Evolutionary conservation across 139 green algal genomes (phyloP), one percentile per base, ranked within the genome.

Genomic region (Deuterostichococcus epilithicus): DNA sequence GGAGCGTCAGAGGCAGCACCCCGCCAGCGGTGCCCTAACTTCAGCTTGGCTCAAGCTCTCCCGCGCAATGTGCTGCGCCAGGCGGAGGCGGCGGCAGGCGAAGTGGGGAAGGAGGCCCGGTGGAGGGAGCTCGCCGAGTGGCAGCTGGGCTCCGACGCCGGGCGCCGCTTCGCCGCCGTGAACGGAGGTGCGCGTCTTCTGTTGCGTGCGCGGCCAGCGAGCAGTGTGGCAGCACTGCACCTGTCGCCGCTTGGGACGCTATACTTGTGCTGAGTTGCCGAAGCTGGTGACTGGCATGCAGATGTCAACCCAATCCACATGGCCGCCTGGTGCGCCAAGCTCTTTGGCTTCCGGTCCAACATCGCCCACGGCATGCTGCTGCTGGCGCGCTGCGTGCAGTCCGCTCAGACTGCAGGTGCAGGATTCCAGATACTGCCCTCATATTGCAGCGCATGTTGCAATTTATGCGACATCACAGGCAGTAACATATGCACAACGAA

Each of bases 281-380:
- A n/a, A n/a, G n/a, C n/a, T n/a, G n/a, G n/a, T n/a, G n/a, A n/a
- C n/a, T n/a, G n/a, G n/a, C n/a, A n/a, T n/a, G n/a, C 52, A 63
- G 75, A 80, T 47, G 42, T 80, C 32, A 80, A 80, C 45, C 71
- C 71, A 59, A 75, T 80, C 33, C 75, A 80, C 26, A n/a, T 80
- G 68, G 66, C 73, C 25, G 66, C 75, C 15, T 15, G 73, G 18
- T 28, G 66, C 20, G 75, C 75, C 10, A 36, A 35, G 44, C 33
- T 75, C 1, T 80, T 80, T 65, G 75, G 75, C 34, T 80, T 80
- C 68, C 73, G 38, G 5, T 69, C 38, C 44, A 80, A 75, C 75
- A 80, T 80, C 60, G 75, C 75, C 6, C 75, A 80, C 37, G 75
- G 75, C 67, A 70, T 38, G 20, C 59, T 75, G 6, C 67, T 80